Evolutionary conservation across 768 basidiomycete species (phyloP), one percentile per base, ranked within the genome.

Genomic region (Naganishia vishniacii): DNA sequence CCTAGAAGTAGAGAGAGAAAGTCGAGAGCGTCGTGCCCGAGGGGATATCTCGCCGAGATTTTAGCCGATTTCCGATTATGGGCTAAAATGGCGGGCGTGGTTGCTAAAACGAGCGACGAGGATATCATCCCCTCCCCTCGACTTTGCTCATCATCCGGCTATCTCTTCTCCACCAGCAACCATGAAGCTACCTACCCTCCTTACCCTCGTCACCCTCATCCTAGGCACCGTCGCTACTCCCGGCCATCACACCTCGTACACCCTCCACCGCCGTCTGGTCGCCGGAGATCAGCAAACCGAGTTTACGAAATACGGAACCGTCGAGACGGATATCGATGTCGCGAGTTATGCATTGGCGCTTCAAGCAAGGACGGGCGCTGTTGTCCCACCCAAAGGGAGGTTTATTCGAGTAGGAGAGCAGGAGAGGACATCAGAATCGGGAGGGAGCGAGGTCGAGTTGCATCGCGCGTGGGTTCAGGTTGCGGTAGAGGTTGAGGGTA

Each of bases 391-490:
- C 1, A 20, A 15, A 11, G 53, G 32, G 20, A 31, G 37, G 20
- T 56, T 23, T 23, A 13, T 56, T 16, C 1, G n/a, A 18, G n/a
- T 2, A 4, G 31, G 16, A 29, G n/a, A 26, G 32, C 5, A 18
- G 4, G 31, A 9, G 3, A 32, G 34, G 23, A n/a, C 11, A 23
- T 32, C 32, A 15, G 51, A 37, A 49, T 2, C 28, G 34, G 25
- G 2, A 18, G 45, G 15, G 7, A 29, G 5, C 6, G 28, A 31
- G 28, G 53, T 40, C 34, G 23, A n/a, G n/a, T 4, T 41, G 53
- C 34, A 56, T 9, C 16, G 23, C 18, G 53, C 23, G 37, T 56
- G 53, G 53, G 9, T 40, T 12, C 53, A 56, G 23, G 37, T 56
- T 16, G 53, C 53, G n/a, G 53, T 56, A 1, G 4, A 56, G 23